phyloP scores from a whole-genome alignment of 805 yeast genomes.

The Blastobotrys attinorum region DNA sequence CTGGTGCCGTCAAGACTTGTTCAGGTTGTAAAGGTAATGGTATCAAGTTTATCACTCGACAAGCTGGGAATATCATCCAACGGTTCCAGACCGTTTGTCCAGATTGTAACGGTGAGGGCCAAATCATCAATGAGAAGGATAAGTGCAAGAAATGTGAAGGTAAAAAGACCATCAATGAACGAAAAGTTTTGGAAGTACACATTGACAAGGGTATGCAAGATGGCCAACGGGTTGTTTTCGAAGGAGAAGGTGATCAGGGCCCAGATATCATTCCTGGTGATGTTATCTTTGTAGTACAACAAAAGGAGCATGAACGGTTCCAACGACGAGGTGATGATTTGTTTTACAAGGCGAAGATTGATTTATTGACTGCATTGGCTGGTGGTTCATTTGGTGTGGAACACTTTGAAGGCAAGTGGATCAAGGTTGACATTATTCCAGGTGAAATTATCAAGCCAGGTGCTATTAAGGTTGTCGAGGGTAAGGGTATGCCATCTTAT shows the following conservation, averaged over 20 bases:
- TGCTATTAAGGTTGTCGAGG: constrained; percentile 68
- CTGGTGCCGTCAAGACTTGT: constrained; percentile 83
- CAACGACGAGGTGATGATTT: constrained; percentile 87
- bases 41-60: constrained; percentile 84
- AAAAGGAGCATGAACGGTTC: constrained; percentile 77
- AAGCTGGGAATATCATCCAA: constrained; percentile 99
- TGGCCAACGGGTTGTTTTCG: constrained; percentile 83
- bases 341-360: constrained; percentile 77
- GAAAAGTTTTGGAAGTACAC: constrained; percentile 90
- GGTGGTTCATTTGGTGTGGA: constrained; percentile 88
- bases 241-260: constrained; percentile 96
- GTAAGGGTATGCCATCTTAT: constrained; percentile 96
- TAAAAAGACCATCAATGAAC: constrained; percentile 76
- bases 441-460: constrained; percentile 94
- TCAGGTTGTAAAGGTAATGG: constrained; percentile 85
- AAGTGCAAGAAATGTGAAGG: constrained; percentile 84
- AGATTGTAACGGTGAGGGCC: constrained; percentile 87
- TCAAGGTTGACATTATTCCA: constrained; percentile 73
- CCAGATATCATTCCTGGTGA: constrained; percentile 96
- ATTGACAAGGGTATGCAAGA: constrained; percentile 95
- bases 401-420: constrained; percentile 87
- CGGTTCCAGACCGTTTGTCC: constrained; percentile 95
- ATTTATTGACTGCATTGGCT: constrained; percentile 87
- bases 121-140: constrained; percentile 76
- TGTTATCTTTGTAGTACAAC: constrained; percentile 84